Evolutionary conservation across 83 land plant genomes (phyloP).

Genomic region (Isoetes engelmannii): DNA sequence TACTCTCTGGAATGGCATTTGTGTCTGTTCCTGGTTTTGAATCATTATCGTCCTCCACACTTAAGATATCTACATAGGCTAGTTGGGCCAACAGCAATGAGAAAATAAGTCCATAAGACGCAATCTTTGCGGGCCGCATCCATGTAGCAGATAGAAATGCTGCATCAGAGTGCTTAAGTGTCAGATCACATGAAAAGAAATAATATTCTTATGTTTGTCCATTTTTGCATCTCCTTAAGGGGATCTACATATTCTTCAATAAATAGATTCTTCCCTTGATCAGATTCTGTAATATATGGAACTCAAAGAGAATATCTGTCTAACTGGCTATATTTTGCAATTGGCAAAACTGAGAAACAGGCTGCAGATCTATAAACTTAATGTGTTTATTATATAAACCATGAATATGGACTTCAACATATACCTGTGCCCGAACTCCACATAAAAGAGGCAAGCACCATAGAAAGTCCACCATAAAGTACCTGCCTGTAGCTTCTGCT

Average conservation of each 20-base stretch:
- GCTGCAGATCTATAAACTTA: neutral
- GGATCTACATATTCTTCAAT: neutral
- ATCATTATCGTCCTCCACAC: conserved; percentile 27
- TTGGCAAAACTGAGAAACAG: neutral
- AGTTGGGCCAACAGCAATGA: conserved; percentile 39
- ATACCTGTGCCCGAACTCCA: conserved; percentile 53
- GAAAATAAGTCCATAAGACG: conserved; percentile 40
- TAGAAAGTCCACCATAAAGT: conserved; percentile 45
- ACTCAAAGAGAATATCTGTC: neutral
- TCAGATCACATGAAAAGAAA: neutral
- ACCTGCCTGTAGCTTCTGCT: conserved; percentile 40
- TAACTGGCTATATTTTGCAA: neutral
- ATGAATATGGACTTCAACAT: neutral
- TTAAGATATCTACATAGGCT: conserved; percentile 38
- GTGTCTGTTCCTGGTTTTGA: neutral
- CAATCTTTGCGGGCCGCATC: conserved; percentile 39
- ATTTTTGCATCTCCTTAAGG: neutral
- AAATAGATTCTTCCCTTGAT: neutral
- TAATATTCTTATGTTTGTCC: neutral
- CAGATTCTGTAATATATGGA: neutral
- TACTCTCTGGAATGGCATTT: no score
- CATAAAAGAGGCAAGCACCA: conserved; percentile 43
- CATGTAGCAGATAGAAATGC: conserved; percentile 41
- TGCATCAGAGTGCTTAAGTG: conserved; percentile 10
- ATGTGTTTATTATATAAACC: neutral